Evolutionary conservation across 306 rosid genomes (phyloP).

Genomic region (Luffa acutangula): DNA sequence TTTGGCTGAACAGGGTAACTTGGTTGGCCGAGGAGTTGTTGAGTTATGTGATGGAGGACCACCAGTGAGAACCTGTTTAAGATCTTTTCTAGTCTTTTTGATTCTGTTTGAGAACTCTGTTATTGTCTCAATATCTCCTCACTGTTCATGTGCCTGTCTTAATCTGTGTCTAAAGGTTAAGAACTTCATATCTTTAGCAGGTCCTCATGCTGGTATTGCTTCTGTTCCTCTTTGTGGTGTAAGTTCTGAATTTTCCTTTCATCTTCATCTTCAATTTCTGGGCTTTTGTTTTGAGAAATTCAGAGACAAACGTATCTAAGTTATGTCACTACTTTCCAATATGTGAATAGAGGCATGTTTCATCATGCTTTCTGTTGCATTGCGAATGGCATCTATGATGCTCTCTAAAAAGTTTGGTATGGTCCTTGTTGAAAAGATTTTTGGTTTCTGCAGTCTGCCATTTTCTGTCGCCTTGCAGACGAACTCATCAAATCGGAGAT

Average conservation of each 20-base stretch:
- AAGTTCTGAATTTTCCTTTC: conserved; percentile 25
- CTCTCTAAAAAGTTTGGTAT: background rate
- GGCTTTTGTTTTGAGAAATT: background rate
- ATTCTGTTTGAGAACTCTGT: background rate
- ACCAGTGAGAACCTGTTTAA: conserved; percentile 41
- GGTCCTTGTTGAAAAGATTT: background rate
- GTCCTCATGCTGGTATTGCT: conserved; percentile 94
- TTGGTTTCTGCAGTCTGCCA: conserved; percentile 33
- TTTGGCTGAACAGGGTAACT: conserved; percentile 42
- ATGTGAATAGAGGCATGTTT: too few species aligned
- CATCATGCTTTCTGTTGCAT: background rate
- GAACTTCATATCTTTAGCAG: conserved; percentile 68
- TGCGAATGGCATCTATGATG: background rate
- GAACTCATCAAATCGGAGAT: conserved; percentile 32
- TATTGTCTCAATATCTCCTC: background rate
- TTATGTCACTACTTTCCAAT: background rate
- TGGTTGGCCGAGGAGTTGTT: conserved; percentile 70
- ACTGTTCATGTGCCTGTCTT: background rate
- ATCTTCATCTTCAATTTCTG: background rate
- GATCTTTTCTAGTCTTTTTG: background rate
- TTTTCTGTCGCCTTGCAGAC: conserved; percentile 45
- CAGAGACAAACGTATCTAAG: background rate
- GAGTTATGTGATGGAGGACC: conserved; percentile 83
- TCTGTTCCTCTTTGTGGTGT: conserved; percentile 94
- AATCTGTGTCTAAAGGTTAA: conserved; percentile 39